Conservation (phyloP, 208 protist species). For the Crithidia bombi region DNA sequence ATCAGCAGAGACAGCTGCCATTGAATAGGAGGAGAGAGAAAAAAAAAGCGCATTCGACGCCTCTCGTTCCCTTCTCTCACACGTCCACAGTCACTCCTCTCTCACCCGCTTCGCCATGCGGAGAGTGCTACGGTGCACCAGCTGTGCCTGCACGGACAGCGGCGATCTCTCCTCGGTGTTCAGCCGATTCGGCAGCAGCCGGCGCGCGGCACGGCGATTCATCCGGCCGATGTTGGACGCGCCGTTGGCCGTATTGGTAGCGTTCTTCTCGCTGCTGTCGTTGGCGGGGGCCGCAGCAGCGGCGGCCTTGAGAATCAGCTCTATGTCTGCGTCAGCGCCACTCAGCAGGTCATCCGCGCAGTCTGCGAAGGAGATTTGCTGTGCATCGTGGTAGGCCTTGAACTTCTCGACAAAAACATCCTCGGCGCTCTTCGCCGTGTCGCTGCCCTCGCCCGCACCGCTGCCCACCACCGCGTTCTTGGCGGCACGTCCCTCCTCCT, state of each 20-base stretch:
- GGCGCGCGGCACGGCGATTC: slow-evolving; percentile 19
- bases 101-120: slow-evolving; percentile 34
- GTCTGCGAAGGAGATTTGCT: slow-evolving; percentile 28
- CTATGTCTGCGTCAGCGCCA: slow-evolving; percentile 24
- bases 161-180: slow-evolving; percentile 26
- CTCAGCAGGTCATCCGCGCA: slow-evolving; percentile 17
- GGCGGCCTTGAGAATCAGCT: slow-evolving; percentile 13
- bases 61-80: background rate
- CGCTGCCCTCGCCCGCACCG: slow-evolving; percentile 14
- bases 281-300: background rate
- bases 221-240: background rate
- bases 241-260: background rate
- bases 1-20: too few relatives aligned
- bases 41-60: too few relatives aligned
- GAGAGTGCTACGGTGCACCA: slow-evolving; percentile 54
- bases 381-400: slow-evolving; percentile 33
- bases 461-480: slow-evolving; percentile 2
- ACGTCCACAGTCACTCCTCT: background rate
- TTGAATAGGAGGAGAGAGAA: too few relatives aligned
- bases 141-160: slow-evolving; percentile 46
- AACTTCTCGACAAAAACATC: slow-evolving; percentile 36
- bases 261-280: background rate
- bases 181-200: slow-evolving; percentile 32
- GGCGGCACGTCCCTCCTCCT: slow-evolving; percentile 15
- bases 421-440: slow-evolving; percentile 8